Conservation (phyloP, 164 flowering plant genomes). For the Vitis labrusca region DNA sequence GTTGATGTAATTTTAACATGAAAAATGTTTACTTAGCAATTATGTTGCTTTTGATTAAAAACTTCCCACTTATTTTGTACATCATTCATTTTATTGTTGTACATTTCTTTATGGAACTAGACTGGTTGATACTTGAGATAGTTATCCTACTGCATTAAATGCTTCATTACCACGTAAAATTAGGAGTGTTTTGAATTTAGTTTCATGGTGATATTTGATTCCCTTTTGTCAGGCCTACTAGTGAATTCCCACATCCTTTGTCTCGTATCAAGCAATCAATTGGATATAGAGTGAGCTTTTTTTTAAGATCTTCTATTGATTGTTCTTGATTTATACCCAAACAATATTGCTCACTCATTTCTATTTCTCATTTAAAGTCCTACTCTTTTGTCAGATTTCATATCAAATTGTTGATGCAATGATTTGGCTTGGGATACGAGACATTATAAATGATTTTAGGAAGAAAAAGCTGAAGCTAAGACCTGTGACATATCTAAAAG, state of each 20-base stretch:
- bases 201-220: constrained; percentile 3
- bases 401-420: constrained; percentile 42
- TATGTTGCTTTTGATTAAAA: not conserved
- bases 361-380: constrained; percentile 2
- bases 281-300: constrained; percentile 33
- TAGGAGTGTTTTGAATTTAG: not conserved
- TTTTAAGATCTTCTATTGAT: not conserved
- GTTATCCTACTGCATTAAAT: not conserved
- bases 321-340: not conserved
- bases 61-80: not conserved
- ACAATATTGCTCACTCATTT: not conserved
- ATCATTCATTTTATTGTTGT: not conserved
- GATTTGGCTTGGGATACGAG: constrained; percentile 48
- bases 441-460: constrained; percentile 37
- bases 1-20: not conserved
- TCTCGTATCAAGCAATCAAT: constrained; percentile 38
- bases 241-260: constrained; percentile 46
- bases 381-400: constrained; percentile 28
- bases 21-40: not conserved
- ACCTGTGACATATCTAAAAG: constrained; percentile 36
- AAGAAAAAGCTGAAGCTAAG: constrained; percentile 40
- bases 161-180: not conserved
- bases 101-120: not conserved
- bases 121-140: not conserved
- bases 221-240: constrained; percentile 31